A percentile compares a stretch with the other conserved stretches of the same genome.
phyloP scores from a whole-genome alignment of 495 filamentous ascomycete species.

The Penicillium cataractarum region DNA sequence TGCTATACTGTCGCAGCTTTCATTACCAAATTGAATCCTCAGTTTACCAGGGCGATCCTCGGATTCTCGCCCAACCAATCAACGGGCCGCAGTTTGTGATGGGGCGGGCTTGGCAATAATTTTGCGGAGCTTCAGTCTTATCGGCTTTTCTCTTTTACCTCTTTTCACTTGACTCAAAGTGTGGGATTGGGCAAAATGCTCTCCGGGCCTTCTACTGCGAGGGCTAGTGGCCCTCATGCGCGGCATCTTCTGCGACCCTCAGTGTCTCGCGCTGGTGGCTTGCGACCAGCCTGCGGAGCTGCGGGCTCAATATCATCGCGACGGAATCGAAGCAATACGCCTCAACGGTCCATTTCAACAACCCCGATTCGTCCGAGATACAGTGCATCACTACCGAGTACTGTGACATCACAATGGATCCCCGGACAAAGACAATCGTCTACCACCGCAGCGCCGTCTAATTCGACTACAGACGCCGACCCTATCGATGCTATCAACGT shows the following conservation, averaged over 20 bases:
- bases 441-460: constrained; percentile 26
- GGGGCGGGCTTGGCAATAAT: constrained; percentile 38
- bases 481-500: constrained; percentile 34
- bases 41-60: background rate
- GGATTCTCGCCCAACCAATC: constrained; percentile 34
- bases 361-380: constrained; percentile 2
- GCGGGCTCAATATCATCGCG: constrained; percentile 23
- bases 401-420: constrained; percentile 7
- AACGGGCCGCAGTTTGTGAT: constrained; percentile 33
- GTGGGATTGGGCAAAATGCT: constrained; percentile 35
- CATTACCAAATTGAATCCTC: background rate
- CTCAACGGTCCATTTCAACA: constrained; percentile 10
- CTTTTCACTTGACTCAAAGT: background rate
- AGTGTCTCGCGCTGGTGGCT: constrained; percentile 24
- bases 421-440: constrained; percentile 30
- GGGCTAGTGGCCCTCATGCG: constrained; percentile 33
- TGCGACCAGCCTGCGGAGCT: constrained; percentile 38
- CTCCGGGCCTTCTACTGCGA: constrained; percentile 37
- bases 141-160: constrained; percentile 24
- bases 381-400: background rate
- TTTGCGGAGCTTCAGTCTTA: constrained; percentile 29
- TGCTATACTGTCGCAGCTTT: no score
- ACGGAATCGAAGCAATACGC: constrained; percentile 20
- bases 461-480: constrained; percentile 18
- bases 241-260: constrained; percentile 30